A percentile compares a stretch with the other conserved stretches of the same genome.
These are phyloP conservation scores for Phytophthora pini DNA, from an alignment of 352 stramenopile species.

Conservation along the genomic window DNA sequence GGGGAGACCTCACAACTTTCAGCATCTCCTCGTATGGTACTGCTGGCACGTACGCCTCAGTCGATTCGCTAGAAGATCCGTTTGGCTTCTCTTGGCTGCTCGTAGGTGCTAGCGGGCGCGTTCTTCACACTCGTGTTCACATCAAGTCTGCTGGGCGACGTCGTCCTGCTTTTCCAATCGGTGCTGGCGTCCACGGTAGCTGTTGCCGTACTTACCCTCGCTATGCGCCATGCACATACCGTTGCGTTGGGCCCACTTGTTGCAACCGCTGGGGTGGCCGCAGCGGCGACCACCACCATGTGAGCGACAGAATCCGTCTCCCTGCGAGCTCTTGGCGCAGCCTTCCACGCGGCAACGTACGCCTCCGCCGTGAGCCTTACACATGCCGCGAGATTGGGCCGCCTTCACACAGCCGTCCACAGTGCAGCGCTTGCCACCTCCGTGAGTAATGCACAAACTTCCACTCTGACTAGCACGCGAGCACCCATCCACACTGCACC, in stretches of 20 bases:
- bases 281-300: slow-evolving; percentile 78
- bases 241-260: slow-evolving; percentile 85
- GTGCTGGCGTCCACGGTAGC: slow-evolving; percentile 70
- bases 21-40: slow-evolving; percentile 36
- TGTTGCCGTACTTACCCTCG: slow-evolving; percentile 85
- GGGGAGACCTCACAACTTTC: slow-evolving; percentile 17
- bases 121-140: slow-evolving; percentile 3
- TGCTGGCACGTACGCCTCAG: slow-evolving; percentile 24
- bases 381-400: slow-evolving; percentile 84
- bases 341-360: slow-evolving; percentile 86
- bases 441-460: slow-evolving; percentile 85
- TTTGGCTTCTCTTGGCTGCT: slow-evolving; percentile 16
- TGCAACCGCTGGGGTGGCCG: slow-evolving; percentile 73
- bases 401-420: slow-evolving; percentile 82
- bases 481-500: slow-evolving; percentile 84
- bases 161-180: slow-evolving; percentile 37
- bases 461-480: slow-evolving; percentile 80
- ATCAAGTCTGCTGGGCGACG: slow-evolving; percentile 20
- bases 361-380: slow-evolving; percentile 83
- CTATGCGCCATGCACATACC: slow-evolving; percentile 89
- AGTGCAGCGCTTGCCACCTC: slow-evolving; percentile 84
- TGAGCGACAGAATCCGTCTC: slow-evolving; percentile 84
- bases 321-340: slow-evolving; percentile 83
- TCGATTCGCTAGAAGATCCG: slow-evolving; percentile 24
- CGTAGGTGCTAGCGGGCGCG: slow-evolving; percentile 10